Base-by-base conservation (phyloP, 352 stramenopile species). In the Globisporangium polare region DNA sequence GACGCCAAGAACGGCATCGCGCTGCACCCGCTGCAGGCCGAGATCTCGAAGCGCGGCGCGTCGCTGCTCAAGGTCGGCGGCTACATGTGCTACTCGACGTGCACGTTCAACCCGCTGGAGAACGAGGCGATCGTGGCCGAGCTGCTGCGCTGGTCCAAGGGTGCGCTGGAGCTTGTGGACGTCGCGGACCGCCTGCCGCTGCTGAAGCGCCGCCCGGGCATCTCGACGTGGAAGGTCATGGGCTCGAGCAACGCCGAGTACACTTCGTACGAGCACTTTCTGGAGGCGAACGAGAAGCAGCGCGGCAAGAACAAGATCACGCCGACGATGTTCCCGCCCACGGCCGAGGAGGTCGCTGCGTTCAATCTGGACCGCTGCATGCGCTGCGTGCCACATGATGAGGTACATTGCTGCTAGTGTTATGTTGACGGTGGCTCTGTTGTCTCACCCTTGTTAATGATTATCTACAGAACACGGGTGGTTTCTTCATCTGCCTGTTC, bases 71-170 rank as follows among this genome's bases (percentile, higher is more conserved):
- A 95, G 67, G 75, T 97, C 24, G 95, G 93, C 10, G 96, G 96
- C 18, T 86, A 82, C 63, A 96, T 99, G 79, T 97, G 97, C 53
- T 99, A 98, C 75, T 98, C 90, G 41, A 98, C 95, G 58, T 99
- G 98, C 66, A 98, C 91, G 58, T 92, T 99, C 65, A 99, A 99
- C 79, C 98, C 98, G 13, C 75, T 99, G 26, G 98, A 99, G 80
- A 96, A 99, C 76, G 98, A 99, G 75, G 98, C 98, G 9, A 95
- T 99, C n/a, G 97, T 99, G 8, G 83, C 89, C 0, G 91, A 98
- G 26, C 75, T 99, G 27, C 77, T 99, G 58, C 87, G 96, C 26
- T 92, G 88, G 67, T 83, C 89, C 52, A 84, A 97, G 24, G 88
- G 93, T 17, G 77, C 81, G 10, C 75, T 99, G 13, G 83, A 98